Evolutionary conservation across 2,329 filamentous ascomycete genomes (phyloP).

Genomic region (Penicillium sp.): DNA sequence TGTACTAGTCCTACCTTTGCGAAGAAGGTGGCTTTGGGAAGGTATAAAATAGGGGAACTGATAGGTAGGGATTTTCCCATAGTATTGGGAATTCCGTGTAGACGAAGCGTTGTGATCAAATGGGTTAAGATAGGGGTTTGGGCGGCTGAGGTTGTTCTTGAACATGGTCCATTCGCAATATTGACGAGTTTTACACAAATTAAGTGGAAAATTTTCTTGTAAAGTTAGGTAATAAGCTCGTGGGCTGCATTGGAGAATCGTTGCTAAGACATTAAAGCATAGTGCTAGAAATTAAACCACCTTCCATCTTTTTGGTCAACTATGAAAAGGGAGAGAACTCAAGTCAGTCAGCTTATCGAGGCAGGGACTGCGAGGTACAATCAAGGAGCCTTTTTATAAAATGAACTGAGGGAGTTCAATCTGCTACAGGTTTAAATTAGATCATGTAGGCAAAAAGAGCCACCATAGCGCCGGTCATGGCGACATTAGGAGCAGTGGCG

Average conservation of each 20-base stretch:
- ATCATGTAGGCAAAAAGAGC: conserved; percentile 15
- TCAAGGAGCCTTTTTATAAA: neutral
- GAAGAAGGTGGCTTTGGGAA: conserved; percentile 44
- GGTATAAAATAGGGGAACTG: conserved; percentile 44
- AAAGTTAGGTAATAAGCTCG: neutral
- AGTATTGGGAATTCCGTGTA: conserved; percentile 39
- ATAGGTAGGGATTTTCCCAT: conserved; percentile 36
- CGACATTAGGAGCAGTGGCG: conserved; percentile 6
- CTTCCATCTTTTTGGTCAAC: neutral
- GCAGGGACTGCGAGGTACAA: neutral
- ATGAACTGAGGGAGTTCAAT: neutral
- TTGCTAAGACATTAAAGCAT: conserved; percentile 5
- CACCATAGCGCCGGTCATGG: conserved; percentile 15
- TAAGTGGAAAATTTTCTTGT: neutral
- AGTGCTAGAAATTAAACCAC: neutral
- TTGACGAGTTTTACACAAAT: neutral
- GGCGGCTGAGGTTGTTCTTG: neutral
- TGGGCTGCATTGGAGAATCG: neutral
- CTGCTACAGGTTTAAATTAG: conserved; percentile 4
- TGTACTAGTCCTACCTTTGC: conserved; percentile 40
- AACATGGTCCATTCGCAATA: neutral
- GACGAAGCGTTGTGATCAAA: conserved; percentile 29
- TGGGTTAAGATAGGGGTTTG: conserved; percentile 5
- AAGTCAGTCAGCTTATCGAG: neutral
- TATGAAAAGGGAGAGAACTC: neutral